phyloP scores from a whole-genome alignment of 352 stramenopile genomes.

The Phytophthora chlamydospora region DNA sequence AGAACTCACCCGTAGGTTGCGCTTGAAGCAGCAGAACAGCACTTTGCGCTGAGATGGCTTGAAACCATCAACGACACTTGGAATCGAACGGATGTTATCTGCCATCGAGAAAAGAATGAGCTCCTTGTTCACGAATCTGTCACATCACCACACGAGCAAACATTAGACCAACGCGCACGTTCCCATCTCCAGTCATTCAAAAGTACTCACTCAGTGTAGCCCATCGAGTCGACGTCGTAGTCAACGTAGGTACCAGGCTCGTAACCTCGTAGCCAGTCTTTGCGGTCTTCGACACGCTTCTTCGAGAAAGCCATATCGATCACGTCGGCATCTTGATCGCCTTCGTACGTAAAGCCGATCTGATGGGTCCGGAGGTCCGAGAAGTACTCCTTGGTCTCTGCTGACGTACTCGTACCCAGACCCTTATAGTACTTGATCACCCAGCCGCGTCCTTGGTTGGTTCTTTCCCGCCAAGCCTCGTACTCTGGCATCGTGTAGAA shows the following conservation, averaged over 20 bases:
- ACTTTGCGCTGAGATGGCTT: constrained; percentile 99
- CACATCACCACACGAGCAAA: not conserved
- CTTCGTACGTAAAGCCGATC: constrained; percentile 94
- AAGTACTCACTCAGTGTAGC: constrained; percentile 88
- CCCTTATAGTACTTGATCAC: constrained; percentile 99
- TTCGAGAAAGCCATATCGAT: constrained; percentile 99
- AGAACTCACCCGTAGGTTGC: constrained; percentile 94
- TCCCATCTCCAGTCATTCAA: not conserved
- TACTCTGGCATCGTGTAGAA: constrained; percentile 99
- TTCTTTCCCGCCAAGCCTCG: constrained; percentile 90
- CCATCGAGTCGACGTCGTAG: constrained; percentile 92
- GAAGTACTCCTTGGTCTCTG: constrained; percentile 99
- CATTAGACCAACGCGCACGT: constrained; percentile 2
- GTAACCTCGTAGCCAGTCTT: constrained; percentile 95
- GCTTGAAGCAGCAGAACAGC: constrained; percentile 98
- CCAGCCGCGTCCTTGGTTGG: constrained; percentile 93
- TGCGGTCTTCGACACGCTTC: constrained; percentile 95
- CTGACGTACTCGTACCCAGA: constrained; percentile 97
- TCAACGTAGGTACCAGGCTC: constrained; percentile 91
- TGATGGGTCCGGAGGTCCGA: constrained; percentile 93
- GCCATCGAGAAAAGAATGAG: constrained; percentile 98
- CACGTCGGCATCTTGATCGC: constrained; percentile 85
- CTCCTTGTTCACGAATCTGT: constrained; percentile 98
- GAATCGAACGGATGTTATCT: constrained; percentile 97
- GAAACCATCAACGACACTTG: constrained; percentile 96